A percentile compares a stretch with the other conserved stretches of the same genome.
Conservation (phyloP, 225 moss, liverwort and hornwort genomes). For the Polytrichum commune region DNA sequence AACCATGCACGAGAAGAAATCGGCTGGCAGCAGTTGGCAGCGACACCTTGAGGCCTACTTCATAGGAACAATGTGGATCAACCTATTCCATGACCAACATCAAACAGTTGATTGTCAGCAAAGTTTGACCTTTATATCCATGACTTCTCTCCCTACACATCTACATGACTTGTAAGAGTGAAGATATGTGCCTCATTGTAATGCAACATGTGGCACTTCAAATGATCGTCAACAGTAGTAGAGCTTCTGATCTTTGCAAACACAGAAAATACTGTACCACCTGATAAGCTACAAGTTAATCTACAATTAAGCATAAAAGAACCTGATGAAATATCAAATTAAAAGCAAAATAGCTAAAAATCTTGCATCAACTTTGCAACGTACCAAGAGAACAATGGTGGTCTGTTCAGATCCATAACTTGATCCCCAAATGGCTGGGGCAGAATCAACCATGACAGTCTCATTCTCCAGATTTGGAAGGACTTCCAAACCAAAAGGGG, state of each 20-base stretch:
- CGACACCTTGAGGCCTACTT: constrained; percentile 76
- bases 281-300: too few relatives aligned
- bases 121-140: not conserved
- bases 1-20: constrained; percentile 85
- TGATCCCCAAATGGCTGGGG: constrained; percentile 94
- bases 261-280: too few relatives aligned
- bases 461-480: constrained; percentile 88
- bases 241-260: too few relatives aligned
- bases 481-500: constrained; percentile 88
- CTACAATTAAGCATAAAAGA: too few relatives aligned
- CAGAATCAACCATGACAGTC: constrained; percentile 84
- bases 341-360: too few relatives aligned
- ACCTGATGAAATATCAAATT: too few relatives aligned
- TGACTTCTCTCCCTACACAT: not conserved
- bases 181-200: too few relatives aligned
- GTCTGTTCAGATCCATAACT: constrained; percentile 87
- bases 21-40: constrained; percentile 80
- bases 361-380: constrained; percentile 16
- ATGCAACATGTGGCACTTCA: too few relatives aligned
- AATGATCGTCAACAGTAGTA: too few relatives aligned
- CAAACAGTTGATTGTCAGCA: not conserved
- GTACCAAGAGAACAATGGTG: constrained; percentile 84
- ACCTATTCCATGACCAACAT: constrained; percentile 38
- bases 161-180: too few relatives aligned
- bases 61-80: constrained; percentile 96